Conservation (phyloP, 768 basidiomycete species). For the Tricholoma terreum region DNA sequence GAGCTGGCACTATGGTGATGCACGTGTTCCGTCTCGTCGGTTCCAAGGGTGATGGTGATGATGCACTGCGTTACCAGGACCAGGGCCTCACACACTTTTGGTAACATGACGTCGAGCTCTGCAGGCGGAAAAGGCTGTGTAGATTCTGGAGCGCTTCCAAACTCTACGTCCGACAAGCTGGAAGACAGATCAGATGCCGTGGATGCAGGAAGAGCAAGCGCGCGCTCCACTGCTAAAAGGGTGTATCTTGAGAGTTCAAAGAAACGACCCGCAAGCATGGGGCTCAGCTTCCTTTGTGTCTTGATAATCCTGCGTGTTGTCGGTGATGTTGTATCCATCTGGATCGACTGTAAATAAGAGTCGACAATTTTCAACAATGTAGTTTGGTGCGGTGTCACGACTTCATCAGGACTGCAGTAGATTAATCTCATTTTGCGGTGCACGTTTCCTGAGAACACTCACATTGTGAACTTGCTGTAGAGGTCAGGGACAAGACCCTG, state of each 20-base stretch:
- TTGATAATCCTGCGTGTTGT: slow-evolving; percentile 30
- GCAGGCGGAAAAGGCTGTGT: slow-evolving; percentile 22
- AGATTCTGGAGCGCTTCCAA: not conserved
- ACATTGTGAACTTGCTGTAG: slow-evolving; percentile 63
- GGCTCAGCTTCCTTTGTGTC: slow-evolving; percentile 43
- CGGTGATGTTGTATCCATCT: slow-evolving; percentile 27
- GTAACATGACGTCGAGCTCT: slow-evolving; percentile 66
- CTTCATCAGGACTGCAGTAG: slow-evolving; percentile 54
- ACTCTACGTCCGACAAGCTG: slow-evolving; percentile 1
- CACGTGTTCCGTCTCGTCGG: slow-evolving; percentile 33
- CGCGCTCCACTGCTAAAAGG: slow-evolving; percentile 46
- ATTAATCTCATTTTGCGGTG: slow-evolving; percentile 10
- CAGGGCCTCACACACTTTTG: slow-evolving; percentile 77
- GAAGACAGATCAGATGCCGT: not conserved
- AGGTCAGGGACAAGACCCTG: slow-evolving; percentile 54
- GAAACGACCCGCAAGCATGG: slow-evolving; percentile 62
- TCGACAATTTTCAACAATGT: slow-evolving; percentile 87
- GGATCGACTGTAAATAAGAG: slow-evolving; percentile 67
- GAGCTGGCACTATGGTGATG: slow-evolving; percentile 13
- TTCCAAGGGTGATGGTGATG: slow-evolving; percentile 57
- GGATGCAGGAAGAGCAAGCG: slow-evolving; percentile 33
- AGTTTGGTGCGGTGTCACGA: slow-evolving; percentile 81
- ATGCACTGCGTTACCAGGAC: slow-evolving; percentile 78
- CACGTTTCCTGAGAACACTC: slow-evolving; percentile 21
- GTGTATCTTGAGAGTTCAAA: slow-evolving; percentile 60